Evolutionary conservation across 2,329 filamentous ascomycete species (phyloP).

Genomic region (Hansfordia pulvinata): DNA sequence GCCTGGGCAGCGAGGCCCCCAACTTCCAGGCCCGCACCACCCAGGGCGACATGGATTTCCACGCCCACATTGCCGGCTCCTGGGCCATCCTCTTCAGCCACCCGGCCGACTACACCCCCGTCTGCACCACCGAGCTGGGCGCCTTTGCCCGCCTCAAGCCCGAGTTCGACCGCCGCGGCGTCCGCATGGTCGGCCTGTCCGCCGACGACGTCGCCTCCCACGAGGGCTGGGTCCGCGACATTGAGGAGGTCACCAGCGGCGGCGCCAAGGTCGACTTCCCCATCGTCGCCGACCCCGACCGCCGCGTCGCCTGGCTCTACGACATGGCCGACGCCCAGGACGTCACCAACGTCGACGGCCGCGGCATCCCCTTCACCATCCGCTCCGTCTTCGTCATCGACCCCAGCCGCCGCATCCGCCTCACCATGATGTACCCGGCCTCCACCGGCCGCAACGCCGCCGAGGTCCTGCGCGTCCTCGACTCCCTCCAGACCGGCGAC

Average conservation of each 20-base stretch:
- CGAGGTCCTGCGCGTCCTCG: conserved; percentile 43
- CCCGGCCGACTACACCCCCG: conserved; percentile 43
- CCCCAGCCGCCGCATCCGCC: conserved; percentile 49
- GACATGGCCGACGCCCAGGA: conserved; percentile 26
- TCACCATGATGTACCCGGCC: conserved; percentile 48
- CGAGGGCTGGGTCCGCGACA: conserved; percentile 39
- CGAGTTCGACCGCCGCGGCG: conserved; percentile 46
- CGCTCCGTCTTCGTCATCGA: conserved; percentile 53
- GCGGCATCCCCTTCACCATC: conserved; percentile 45
- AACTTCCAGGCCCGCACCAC: conserved; percentile 60
- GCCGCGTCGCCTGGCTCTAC: conserved; percentile 23
- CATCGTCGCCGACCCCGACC: conserved; percentile 27
- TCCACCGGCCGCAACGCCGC: conserved; percentile 43
- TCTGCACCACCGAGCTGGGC: conserved; percentile 50
- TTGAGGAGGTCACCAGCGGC: conserved; percentile 24
- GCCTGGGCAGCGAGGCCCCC: conserved; percentile 29
- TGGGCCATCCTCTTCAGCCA: conserved; percentile 63
- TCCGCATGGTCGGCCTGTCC: conserved; percentile 47
- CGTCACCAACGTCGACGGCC: conserved; percentile 22
- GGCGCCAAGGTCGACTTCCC: conserved; percentile 23
- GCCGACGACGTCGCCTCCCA: conserved; percentile 43
- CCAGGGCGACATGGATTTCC: conserved; percentile 53
- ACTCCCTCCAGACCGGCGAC: conserved; percentile 44
- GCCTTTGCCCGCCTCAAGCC: conserved; percentile 51
- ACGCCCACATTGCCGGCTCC: conserved; percentile 56